Base-by-base conservation (phyloP, 371 early-diverging fungal species). In the Lichtheimia corymbifera region DNA sequence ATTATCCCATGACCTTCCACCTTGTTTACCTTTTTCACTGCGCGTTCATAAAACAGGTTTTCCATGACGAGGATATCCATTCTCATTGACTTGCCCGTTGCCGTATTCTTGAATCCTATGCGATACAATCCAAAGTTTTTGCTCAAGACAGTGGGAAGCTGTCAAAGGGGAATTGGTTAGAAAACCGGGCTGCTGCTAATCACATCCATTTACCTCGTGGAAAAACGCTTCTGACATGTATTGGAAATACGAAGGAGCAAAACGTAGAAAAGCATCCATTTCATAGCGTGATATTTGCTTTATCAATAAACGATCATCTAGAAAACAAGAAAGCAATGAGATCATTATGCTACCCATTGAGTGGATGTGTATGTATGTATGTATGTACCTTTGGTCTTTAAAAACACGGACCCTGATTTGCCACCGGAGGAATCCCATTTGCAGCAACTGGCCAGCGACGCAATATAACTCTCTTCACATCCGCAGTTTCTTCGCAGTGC, bases 1-100 rank as follows among this genome's bases (percentile, higher is more conserved):
- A 22, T 20, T 5, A 7, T 3, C 2, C 20, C 35, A 30, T n/a
- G 24, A 12, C 1, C 15, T 13, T 12, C 3, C 3, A 50, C 25
- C 18, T n/a, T n/a, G n/a, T n/a, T n/a, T 67, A 86, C 91, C 77
- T 83, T 81, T 40, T 83, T 83, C 40, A 94, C 83, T 50, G 86
- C 86, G 25, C 93, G 84, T 58, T 93, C 87, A 69, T 93, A 96
- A 66, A 96, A 97, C 59, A 98, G 68, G 63, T 97, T 96, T 68
- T 98, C 99, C 98, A 97, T 97, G 5, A 98, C 91, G 4, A 97
- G 68, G 2, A 97, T 87, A 74, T 96, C 96, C 85, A 97, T 89
- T 57, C 92, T 85, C 76, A 90, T 86, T 12, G 84, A 85, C 56
- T 91, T 88, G n/a, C 95, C 93, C 1, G 93, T 90, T 0, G 84